Evolutionary conservation across 768 basidiomycete genomes (phyloP).

Genomic region (Agrocybe praecox): DNA sequence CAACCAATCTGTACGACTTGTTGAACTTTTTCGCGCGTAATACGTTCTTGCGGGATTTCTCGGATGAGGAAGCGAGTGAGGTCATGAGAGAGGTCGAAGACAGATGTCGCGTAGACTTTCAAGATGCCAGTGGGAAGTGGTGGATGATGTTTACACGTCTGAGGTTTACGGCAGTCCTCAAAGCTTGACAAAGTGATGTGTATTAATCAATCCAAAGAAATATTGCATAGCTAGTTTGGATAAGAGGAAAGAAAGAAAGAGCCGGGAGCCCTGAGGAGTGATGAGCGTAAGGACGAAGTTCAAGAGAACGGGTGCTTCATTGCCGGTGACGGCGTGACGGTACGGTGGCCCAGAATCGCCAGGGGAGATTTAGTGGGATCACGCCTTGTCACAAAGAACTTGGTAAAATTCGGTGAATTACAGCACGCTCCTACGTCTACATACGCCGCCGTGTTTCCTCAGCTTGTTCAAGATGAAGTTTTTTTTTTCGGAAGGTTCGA

Average conservation of each 20-base stretch:
- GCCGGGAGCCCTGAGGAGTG: too few relatives aligned
- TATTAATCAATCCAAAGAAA: neutral
- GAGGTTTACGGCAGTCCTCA: constrained; percentile 59
- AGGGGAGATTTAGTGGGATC: too few relatives aligned
- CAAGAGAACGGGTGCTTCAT: neutral
- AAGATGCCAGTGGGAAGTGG: constrained; percentile 65
- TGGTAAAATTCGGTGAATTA: too few relatives aligned
- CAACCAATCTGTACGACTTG: constrained; percentile 63
- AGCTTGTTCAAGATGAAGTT: too few relatives aligned
- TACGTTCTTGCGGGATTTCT: constrained; percentile 57
- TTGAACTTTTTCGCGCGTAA: constrained; percentile 63
- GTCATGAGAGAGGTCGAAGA: constrained; percentile 68
- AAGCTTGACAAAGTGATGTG: neutral
- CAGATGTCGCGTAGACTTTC: constrained; percentile 55
- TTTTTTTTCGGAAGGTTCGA: too few relatives aligned
- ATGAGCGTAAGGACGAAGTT: too few relatives aligned
- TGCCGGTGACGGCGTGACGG: neutral
- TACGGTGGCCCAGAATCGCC: too few relatives aligned
- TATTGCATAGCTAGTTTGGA: too few relatives aligned
- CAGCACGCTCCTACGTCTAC: too few relatives aligned
- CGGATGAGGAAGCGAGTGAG: constrained; percentile 53
- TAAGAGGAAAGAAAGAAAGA: too few relatives aligned
- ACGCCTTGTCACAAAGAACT: too few relatives aligned
- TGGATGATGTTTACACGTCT: constrained; percentile 74
- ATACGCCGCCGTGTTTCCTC: too few relatives aligned